phyloP scores from a whole-genome alignment of 768 basidiomycete species.

The Saitozyma sp. region DNA sequence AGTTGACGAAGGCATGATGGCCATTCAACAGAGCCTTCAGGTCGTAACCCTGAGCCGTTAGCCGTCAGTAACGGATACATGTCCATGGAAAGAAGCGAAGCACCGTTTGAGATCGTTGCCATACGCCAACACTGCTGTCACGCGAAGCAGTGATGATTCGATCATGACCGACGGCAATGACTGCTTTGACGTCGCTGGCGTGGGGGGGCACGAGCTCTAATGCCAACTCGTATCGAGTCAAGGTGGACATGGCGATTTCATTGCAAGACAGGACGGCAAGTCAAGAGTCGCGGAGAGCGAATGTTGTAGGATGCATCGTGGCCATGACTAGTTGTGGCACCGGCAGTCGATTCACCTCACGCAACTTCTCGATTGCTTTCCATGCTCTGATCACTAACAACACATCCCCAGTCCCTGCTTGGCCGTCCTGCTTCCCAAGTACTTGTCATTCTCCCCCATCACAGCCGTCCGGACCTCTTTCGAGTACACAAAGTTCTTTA shows the following conservation, averaged over 20 bases:
- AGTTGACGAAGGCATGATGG: constrained; percentile 45
- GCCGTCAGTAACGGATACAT: background rate
- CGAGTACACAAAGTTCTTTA: background rate
- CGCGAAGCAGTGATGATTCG: constrained; percentile 33
- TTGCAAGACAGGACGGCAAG: too few relatives aligned
- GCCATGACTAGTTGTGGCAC: too few relatives aligned
- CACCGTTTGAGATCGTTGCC: constrained; percentile 11
- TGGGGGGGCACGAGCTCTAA: constrained; percentile 23
- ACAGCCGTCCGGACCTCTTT: background rate
- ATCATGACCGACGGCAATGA: constrained; percentile 23
- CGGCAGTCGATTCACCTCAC: too few relatives aligned
- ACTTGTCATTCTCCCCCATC: constrained; percentile 3
- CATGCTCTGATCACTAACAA: too few relatives aligned
- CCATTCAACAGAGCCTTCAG: constrained; percentile 27
- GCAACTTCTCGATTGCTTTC: too few relatives aligned
- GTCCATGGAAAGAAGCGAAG: too few relatives aligned
- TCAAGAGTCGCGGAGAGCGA: too few relatives aligned
- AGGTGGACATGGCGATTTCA: too few relatives aligned
- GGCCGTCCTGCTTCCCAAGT: too few relatives aligned
- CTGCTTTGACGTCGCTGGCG: constrained; percentile 38
- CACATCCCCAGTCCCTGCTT: too few relatives aligned
- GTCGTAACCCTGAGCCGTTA: constrained; percentile 15
- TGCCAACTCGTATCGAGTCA: constrained; percentile 13
- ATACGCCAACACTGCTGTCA: constrained; percentile 35
- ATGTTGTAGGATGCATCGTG: too few relatives aligned